These are phyloP conservation scores for Catharanthus roseus DNA, from an alignment of 257 asterid genomes.

Conservation along the genomic window DNA sequence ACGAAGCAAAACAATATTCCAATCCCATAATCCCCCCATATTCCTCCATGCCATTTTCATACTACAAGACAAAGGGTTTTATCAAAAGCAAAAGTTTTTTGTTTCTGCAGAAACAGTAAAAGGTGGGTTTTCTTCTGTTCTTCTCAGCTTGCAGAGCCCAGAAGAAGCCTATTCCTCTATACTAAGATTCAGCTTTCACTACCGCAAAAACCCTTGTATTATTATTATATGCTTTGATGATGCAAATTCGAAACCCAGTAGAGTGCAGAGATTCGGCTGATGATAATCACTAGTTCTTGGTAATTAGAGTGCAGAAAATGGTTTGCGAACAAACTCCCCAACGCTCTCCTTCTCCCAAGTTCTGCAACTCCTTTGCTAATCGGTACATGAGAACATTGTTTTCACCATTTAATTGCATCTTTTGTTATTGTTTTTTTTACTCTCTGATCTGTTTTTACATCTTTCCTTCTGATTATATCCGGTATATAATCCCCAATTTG, in stretches of 20 bases:
- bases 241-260: neutral
- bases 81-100: neutral
- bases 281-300: no score
- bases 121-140: constrained; percentile 1
- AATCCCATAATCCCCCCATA: no score
- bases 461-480: neutral
- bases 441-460: neutral
- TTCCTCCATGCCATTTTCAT: neutral
- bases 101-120: neutral
- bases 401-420: neutral
- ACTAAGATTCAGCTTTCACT: neutral
- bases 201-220: no score
- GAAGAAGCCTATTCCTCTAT: no score
- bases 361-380: constrained; percentile 44
- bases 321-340: constrained; percentile 8
- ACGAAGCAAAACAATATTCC: neutral
- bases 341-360: constrained; percentile 40
- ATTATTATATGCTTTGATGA: neutral
- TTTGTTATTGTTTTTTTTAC: neutral
- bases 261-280: no score
- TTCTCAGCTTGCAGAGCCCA: neutral
- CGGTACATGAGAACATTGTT: constrained; percentile 25
- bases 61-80: constrained; percentile 4
- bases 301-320: neutral
- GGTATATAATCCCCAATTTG: no score